Evolutionary conservation across 305 asterid species (phyloP).

Genomic region (Fraxinus xanthoxyloides): DNA sequence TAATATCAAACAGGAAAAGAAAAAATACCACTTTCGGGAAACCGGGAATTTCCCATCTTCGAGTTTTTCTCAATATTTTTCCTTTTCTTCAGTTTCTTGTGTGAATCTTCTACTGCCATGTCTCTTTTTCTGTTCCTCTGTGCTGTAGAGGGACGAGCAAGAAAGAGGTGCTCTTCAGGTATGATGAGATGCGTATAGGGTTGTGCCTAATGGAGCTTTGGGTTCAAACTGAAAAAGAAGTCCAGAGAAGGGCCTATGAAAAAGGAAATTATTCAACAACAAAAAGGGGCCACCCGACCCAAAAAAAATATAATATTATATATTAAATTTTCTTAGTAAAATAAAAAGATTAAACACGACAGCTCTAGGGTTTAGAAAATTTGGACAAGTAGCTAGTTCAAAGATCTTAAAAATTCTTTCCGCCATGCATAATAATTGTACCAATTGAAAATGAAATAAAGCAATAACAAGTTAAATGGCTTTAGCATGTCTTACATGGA

Average conservation of each 20-base stretch:
- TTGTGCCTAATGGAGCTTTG: neutral
- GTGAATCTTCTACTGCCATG: slow-evolving; percentile 34
- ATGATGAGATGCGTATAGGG: neutral
- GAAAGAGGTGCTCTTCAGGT: neutral
- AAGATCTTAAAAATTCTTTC: neutral
- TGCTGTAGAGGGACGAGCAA: neutral
- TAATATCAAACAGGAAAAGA: neutral
- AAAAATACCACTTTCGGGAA: slow-evolving; percentile 28
- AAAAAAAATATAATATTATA: too few relatives aligned
- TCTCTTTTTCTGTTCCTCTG: neutral
- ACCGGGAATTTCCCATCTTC: slow-evolving; percentile 11
- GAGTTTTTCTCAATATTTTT: slow-evolving; percentile 4
- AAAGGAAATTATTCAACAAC: neutral
- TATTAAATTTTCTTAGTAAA: neutral
- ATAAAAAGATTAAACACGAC: neutral
- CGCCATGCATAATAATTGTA: neutral
- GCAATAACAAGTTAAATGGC: neutral
- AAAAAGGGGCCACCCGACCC: neutral
- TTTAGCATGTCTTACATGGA: neutral
- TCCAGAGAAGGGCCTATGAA: neutral
- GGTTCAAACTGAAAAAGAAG: neutral
- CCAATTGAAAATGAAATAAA: neutral
- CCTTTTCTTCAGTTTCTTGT: slow-evolving; percentile 33
- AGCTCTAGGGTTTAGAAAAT: neutral
- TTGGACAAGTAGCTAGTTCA: neutral